Evolutionary conservation across 2,329 filamentous ascomycete species (phyloP).

Genomic region (Amesomyces nigricolor): DNA sequence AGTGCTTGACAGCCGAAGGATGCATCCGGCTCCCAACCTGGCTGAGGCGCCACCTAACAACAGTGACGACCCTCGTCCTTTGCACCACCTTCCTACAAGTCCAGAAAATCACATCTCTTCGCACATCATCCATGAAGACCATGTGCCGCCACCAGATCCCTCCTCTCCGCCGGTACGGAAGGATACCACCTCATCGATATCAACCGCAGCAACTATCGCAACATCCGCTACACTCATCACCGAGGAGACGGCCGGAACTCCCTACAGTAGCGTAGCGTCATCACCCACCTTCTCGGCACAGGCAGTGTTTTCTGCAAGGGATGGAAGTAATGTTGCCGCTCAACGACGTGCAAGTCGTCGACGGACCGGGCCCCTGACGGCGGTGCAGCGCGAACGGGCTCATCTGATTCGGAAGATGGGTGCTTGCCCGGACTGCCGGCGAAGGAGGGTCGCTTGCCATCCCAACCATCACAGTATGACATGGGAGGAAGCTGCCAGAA

Average conservation of each 20-base stretch:
- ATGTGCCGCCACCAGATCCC: constrained; percentile 25
- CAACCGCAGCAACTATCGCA: constrained; percentile 44
- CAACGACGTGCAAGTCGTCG: constrained; percentile 51
- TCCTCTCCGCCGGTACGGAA: constrained; percentile 37
- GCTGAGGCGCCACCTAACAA: constrained; percentile 30
- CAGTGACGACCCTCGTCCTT: constrained; percentile 24
- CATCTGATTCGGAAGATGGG: constrained; percentile 55
- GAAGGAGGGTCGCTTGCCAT: constrained; percentile 54
- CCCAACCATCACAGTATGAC: constrained; percentile 56
- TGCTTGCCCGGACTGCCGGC: constrained; percentile 51
- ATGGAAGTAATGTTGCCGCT: constrained; percentile 49
- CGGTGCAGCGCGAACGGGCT: constrained; percentile 53
- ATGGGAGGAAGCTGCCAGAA: constrained; percentile 53
- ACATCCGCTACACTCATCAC: constrained; percentile 36
- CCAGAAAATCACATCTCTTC: constrained; percentile 14
- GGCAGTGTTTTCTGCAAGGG: constrained; percentile 51
- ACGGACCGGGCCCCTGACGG: constrained; percentile 54
- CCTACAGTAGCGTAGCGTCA: constrained; percentile 49
- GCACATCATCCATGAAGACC: constrained; percentile 19
- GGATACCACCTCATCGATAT: constrained; percentile 49
- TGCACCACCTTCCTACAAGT: constrained; percentile 21
- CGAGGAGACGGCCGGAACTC: constrained; percentile 45
- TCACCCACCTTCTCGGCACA: constrained; percentile 42
- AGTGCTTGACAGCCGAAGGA: constrained; percentile 24
- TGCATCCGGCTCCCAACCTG: constrained; percentile 32